A percentile compares a stretch with the other conserved stretches of the same genome.
Evolutionary conservation across 495 filamentous ascomycete genomes (phyloP).

Genomic region (Mytilinidion resinicola): DNA sequence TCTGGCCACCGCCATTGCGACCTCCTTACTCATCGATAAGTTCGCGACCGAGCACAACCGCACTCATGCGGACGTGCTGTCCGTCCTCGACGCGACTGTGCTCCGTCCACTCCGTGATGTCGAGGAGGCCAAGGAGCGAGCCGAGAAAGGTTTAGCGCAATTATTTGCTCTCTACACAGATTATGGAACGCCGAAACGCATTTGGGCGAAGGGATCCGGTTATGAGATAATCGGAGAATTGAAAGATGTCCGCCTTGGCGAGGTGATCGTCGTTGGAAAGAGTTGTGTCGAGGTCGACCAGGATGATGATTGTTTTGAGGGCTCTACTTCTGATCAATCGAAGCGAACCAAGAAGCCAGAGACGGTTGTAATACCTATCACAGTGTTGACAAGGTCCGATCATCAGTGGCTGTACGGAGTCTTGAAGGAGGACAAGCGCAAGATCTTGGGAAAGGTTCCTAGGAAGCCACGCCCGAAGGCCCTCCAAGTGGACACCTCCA

Average conservation of each 20-base stretch:
- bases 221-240: background rate
- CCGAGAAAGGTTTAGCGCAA: background rate
- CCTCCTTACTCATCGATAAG: background rate
- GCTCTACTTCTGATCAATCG: too few relatives aligned
- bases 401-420: too few relatives aligned
- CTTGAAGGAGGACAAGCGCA: too few relatives aligned
- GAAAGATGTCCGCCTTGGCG: background rate
- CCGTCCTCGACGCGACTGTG: background rate
- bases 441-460: too few relatives aligned
- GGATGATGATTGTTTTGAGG: background rate
- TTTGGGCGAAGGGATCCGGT: background rate
- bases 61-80: background rate
- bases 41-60: background rate
- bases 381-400: too few relatives aligned
- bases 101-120: background rate
- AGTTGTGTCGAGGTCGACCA: background rate
- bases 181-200: background rate
- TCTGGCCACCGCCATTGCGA: background rate
- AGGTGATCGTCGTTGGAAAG: background rate
- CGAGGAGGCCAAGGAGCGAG: background rate
- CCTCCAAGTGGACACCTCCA: too few relatives aligned
- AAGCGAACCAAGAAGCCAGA: background rate
- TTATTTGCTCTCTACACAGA: background rate
- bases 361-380: background rate
- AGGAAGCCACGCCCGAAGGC: too few relatives aligned